Evolutionary conservation across 352 stramenopile species (phyloP).

Genomic region (Peronospora farinosa): DNA sequence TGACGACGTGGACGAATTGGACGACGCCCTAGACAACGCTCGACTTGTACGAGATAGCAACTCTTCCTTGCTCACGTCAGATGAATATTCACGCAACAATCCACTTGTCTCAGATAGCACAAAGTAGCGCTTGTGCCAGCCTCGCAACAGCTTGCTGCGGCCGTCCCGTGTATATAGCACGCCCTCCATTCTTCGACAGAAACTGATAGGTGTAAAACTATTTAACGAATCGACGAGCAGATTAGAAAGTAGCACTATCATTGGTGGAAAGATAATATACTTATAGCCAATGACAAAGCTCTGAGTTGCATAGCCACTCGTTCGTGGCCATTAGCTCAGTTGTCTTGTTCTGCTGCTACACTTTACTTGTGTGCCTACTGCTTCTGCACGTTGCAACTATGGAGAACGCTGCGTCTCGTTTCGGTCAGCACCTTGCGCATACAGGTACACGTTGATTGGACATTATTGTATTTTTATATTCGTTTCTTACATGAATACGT

Average conservation of each 20-base stretch:
- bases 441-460: slow-evolving; percentile 36
- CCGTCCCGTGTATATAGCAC: slow-evolving; percentile 44
- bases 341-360: neutral
- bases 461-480: neutral
- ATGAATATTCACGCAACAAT: slow-evolving; percentile 44
- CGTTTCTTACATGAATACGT: too few species aligned
- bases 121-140: slow-evolving; percentile 70
- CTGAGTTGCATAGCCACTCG: slow-evolving; percentile 10
- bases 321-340: slow-evolving; percentile 17
- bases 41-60: slow-evolving; percentile 7
- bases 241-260: neutral
- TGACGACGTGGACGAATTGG: slow-evolving; percentile 9
- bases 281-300: slow-evolving; percentile 16
- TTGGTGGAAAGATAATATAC: slow-evolving; percentile 2
- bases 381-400: slow-evolving; percentile 20
- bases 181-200: slow-evolving; percentile 43
- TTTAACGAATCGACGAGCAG: slow-evolving; percentile 13
- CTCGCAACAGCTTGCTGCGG: slow-evolving; percentile 49
- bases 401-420: slow-evolving; percentile 74
- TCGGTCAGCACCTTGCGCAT: slow-evolving; percentile 79
- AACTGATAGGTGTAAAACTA: neutral
- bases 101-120: slow-evolving; percentile 40
- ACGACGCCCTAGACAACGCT: slow-evolving; percentile 12
- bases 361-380: too few species aligned
- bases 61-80: slow-evolving; percentile 20